A percentile compares a stretch with the other conserved stretches of the same genome.
Evolutionary conservation across 306 rosid genomes (phyloP).

Genomic region (Malus orientalis): DNA sequence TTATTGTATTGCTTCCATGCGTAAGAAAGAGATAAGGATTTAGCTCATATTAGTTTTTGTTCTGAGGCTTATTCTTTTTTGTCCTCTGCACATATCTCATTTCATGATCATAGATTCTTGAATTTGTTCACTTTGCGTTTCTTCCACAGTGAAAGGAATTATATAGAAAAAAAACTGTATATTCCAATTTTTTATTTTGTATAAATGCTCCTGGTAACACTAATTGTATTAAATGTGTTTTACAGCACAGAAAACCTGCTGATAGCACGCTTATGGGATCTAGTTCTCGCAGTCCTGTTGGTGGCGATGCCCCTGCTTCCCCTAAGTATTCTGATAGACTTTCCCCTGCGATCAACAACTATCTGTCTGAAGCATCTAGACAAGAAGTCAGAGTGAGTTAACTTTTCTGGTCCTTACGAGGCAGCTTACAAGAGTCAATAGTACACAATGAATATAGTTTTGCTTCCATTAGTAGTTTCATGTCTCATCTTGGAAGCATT

Average conservation of each 20-base stretch:
- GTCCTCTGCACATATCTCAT: neutral
- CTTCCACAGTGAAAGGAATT: neutral
- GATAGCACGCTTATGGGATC: slow-evolving; percentile 91
- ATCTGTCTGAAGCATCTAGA: slow-evolving; percentile 94
- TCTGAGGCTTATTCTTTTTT: neutral
- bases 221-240: slow-evolving; percentile 12
- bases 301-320: slow-evolving; percentile 81
- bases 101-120: neutral
- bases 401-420: slow-evolving; percentile 9
- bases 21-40: too few species aligned
- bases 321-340: slow-evolving; percentile 96
- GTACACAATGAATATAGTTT: neutral
- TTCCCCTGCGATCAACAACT: slow-evolving; percentile 92
- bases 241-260: slow-evolving; percentile 91
- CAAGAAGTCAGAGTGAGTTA: slow-evolving; percentile 92
- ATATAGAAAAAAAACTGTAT: neutral
- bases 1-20: too few species aligned
- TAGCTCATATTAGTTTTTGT: neutral
- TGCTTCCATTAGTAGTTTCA: neutral
- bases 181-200: neutral
- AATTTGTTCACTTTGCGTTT: neutral
- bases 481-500: neutral
- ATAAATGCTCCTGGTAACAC: neutral
- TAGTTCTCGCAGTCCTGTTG: slow-evolving; percentile 88
- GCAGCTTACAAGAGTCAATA: neutral